These are phyloP conservation scores for Chlamydomonas sp. DNA, from an alignment of 139 green algal genomes.

Conservation along the genomic window DNA sequence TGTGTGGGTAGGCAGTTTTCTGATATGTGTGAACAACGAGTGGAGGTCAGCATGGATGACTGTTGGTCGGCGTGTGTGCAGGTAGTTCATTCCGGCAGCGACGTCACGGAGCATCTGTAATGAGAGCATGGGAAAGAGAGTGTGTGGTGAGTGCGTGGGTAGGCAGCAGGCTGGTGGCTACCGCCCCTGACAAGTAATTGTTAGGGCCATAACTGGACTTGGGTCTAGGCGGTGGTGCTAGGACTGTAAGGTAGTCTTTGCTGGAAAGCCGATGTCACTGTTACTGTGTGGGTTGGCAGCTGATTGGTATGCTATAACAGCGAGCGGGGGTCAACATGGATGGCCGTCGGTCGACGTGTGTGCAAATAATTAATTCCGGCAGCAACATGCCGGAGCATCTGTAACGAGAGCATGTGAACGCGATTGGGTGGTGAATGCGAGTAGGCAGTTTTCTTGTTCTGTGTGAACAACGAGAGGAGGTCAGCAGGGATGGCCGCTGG, in stretches of 20 bases:
- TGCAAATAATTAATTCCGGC: slow-evolving; percentile 76
- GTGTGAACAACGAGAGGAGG: slow-evolving; percentile 55
- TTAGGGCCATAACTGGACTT: too few species aligned
- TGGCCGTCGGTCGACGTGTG: slow-evolving; percentile 57
- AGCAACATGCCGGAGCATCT: slow-evolving; percentile 35
- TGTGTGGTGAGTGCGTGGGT: too few species aligned
- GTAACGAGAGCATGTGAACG: slow-evolving; percentile 21
- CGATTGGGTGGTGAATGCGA: too few species aligned
- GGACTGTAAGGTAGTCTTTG: too few species aligned
- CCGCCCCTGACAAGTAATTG: too few species aligned
- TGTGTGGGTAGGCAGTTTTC: not conserved
- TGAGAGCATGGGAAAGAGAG: too few species aligned
- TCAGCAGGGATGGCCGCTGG: slow-evolving; percentile 80
- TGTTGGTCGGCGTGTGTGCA: slow-evolving; percentile 66
- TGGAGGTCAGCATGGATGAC: slow-evolving; percentile 86
- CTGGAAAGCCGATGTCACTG: too few species aligned
- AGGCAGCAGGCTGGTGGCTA: too few species aligned
- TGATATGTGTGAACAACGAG: not conserved
- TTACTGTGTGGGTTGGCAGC: not conserved
- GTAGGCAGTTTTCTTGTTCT: not conserved
- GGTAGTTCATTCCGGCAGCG: slow-evolving; percentile 74
- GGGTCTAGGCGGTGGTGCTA: too few species aligned
- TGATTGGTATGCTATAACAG: too few species aligned
- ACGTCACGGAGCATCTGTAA: too few species aligned
- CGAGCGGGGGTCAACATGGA: slow-evolving; percentile 43